Percentiles rank a stretch among this genome's conserved stretches.
phyloP scores from a whole-genome alignment of 1,139 yeast species.

The Trichomonascaceae sp. region DNA sequence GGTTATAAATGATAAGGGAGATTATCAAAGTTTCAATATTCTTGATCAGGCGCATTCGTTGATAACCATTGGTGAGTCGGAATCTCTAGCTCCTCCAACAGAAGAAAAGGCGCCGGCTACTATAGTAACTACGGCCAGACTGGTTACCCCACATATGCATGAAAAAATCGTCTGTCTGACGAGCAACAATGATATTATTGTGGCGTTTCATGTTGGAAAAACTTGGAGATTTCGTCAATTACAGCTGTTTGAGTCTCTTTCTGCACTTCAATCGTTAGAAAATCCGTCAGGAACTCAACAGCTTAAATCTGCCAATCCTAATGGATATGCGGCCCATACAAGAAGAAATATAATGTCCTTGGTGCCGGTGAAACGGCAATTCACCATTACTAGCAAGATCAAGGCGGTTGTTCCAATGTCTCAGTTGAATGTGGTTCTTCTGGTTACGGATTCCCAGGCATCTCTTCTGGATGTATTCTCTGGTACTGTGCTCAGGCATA shows the following conservation, averaged over 20 bases:
- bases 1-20: slow-evolving; percentile 20
- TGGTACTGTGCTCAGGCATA: slow-evolving; percentile 54
- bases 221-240: slow-evolving; percentile 57
- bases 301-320: not conserved
- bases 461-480: slow-evolving; percentile 66
- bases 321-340: not conserved
- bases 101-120: not conserved
- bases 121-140: not conserved
- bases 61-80: slow-evolving; percentile 1
- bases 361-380: slow-evolving; percentile 18
- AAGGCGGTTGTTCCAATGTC: slow-evolving; percentile 25
- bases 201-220: slow-evolving; percentile 60
- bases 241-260: slow-evolving; percentile 37
- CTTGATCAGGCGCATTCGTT: slow-evolving; percentile 7
- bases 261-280: slow-evolving; percentile 9
- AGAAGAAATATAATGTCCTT: not conserved
- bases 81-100: not conserved
- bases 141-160: slow-evolving; percentile 60
- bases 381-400: slow-evolving; percentile 14
- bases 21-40: slow-evolving; percentile 8
- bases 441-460: slow-evolving; percentile 23
- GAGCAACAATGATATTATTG: slow-evolving; percentile 46
- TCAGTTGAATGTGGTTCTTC: slow-evolving; percentile 28
- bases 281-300: not conserved
- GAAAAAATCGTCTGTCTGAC: slow-evolving; percentile 62